Percentiles rank a stretch among this genome's conserved stretches.
phyloP scores from a whole-genome alignment of 768 basidiomycete genomes.

The Phylloporus scabripes region DNA sequence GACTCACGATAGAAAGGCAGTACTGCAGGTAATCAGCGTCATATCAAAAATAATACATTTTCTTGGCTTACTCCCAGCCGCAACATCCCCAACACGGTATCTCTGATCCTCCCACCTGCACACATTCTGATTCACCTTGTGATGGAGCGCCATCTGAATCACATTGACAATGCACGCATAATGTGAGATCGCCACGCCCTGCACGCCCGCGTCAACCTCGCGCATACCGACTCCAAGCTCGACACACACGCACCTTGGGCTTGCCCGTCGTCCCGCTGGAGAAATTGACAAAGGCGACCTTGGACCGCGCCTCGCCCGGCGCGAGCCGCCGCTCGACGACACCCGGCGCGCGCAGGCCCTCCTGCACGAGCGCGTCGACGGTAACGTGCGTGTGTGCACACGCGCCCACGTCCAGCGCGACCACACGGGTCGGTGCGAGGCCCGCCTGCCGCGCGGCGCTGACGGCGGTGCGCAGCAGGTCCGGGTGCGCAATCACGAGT shows the following conservation, averaged over 20 bases:
- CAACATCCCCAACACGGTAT: constrained; percentile 51
- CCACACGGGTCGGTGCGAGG: constrained; percentile 26
- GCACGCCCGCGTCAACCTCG: background rate
- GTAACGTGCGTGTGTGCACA: constrained; percentile 19
- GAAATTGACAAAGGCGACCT: constrained; percentile 63
- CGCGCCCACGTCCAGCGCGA: constrained; percentile 22
- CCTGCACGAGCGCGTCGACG: constrained; percentile 48
- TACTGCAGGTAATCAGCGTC: constrained; percentile 31
- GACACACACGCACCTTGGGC: constrained; percentile 23
- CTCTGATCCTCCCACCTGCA: constrained; percentile 36
- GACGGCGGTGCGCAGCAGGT: constrained; percentile 23
- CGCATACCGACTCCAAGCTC: background rate
- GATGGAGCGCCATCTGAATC: constrained; percentile 52
- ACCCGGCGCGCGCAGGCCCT: constrained; percentile 29
- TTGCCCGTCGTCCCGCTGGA: constrained; percentile 73
- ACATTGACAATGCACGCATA: constrained; percentile 59
- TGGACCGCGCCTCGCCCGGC: constrained; percentile 55
- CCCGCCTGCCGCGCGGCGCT: constrained; percentile 28
- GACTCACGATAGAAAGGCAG: constrained; percentile 57
- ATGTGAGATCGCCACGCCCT: constrained; percentile 68
- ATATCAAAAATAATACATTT: background rate
- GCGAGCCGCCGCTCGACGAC: constrained; percentile 41
- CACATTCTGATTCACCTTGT: constrained; percentile 37
- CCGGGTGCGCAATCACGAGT: constrained; percentile 30
- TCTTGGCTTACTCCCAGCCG: constrained; percentile 45